Evolutionary conservation across 2,329 filamentous ascomycete genomes (phyloP), one percentile per base, ranked within the genome.

Genomic region (Metarhizium anisopliae): DNA sequence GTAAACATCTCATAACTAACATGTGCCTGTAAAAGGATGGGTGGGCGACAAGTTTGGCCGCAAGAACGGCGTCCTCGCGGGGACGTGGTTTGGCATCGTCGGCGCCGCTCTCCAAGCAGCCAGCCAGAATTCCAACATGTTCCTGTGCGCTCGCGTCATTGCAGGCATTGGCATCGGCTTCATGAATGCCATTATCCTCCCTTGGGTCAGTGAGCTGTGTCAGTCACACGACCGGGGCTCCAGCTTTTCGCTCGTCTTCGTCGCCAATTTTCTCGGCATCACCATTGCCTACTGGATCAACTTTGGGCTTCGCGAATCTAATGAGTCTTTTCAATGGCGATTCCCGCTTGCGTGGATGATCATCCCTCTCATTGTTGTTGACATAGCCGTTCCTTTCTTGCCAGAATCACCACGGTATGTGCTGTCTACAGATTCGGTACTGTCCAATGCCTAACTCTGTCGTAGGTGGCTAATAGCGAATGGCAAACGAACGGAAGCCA

Each of bases 211-310:
- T 2, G 77, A 80, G 62, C 71, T 73, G 1, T 77, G 76, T 2
- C 67, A 71, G 5, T 74, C 76, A 4, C 63, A 70, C 32, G 73
- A 77, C 58, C 71, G 77, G 4, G 77, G 77, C 55, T 72, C 70
- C 2, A 74, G 67, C 53, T 68, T 78, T 38, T 76, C 72, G 18
- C 74, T 77, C 54, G 75, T 78, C 49, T 80, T 80, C 62, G 74
- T 79, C 53, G 76, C 77, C 43, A 79, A 80, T 61, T 79, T 78
- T 57, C 68, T 79, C 3, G 77, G 78, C 29, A 78, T 80, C 50
- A 72, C 69, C 29, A 61, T 71, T 6, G 69, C 71, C 4, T 72
- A 70, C 61, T 73, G 71, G 70, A 63, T 74, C 54, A 68, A 67
- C 52, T 74, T 72, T 59, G 70, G 70, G 7, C 10, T 52, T 7